Evolutionary conservation across 306 rosid genomes (phyloP).

Genomic region (Trifolium fragiferum): DNA sequence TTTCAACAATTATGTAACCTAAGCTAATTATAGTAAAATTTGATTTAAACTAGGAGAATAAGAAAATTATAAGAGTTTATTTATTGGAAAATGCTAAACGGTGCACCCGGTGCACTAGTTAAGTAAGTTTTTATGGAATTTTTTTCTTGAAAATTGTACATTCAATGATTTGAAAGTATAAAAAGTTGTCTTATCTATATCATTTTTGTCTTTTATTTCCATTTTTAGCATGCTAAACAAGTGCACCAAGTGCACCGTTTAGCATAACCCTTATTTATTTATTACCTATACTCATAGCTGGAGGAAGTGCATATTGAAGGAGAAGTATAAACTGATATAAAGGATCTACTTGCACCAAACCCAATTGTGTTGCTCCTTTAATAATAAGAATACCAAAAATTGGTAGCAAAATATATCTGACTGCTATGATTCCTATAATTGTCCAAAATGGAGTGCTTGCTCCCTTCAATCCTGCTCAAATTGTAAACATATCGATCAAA

Average conservation of each 20-base stretch:
- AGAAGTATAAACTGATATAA: conserved; percentile 80
- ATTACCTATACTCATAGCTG: conserved; percentile 81
- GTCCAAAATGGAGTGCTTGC: conserved; percentile 51
- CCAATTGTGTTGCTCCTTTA: conserved; percentile 61
- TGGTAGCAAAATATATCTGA: conserved; percentile 67
- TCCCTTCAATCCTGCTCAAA: conserved; percentile 67
- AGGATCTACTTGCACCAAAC: conserved; percentile 68
- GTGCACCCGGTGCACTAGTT: no score
- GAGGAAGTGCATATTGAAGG: conserved; percentile 80
- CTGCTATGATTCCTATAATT: conserved; percentile 56
- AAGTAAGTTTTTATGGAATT: no score
- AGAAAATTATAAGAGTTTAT: not conserved
- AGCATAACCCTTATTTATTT: not conserved
- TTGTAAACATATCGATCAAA: no score
- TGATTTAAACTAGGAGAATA: not conserved
- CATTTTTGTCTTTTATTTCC: no score
- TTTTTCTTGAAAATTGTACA: no score
- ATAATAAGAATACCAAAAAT: conserved; percentile 57
- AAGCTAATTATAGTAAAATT: no score
- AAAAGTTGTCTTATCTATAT: no score
- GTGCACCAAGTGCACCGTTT: no score
- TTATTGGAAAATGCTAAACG: no score
- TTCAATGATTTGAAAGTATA: no score
- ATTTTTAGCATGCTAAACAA: no score
- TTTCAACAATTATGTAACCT: not conserved